Evolutionary conservation across 2,329 filamentous ascomycete species (phyloP), one percentile per base, ranked within the genome.

Genomic region (Monosporascus ibericus): DNA sequence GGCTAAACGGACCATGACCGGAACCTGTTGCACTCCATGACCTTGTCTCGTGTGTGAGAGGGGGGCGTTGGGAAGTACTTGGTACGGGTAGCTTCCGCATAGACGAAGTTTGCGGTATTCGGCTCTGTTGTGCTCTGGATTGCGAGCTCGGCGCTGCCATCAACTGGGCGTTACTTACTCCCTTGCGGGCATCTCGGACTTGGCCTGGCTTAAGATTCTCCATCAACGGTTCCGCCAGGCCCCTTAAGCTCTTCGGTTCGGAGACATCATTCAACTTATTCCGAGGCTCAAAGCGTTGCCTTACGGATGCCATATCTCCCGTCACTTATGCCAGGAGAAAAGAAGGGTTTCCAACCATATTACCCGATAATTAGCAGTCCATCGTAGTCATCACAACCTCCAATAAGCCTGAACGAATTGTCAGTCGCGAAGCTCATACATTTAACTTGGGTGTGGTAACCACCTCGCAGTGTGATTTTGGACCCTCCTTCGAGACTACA

Each of bases 1-100:
- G 57, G 20, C 58, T 61, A n/a, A 66, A 65, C 20, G 62, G 60
- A 18, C 59, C 63, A 22, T 70, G 69, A 6, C 61, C 63, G 51
- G 65, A 63, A 24, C 60, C 69, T 3, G 65, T 61, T 18, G 71
- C 73, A 37, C 64, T 70, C 69, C 71, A 73, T 56, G 73, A 71
- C 52, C 72, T 75, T 9, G 70, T 69, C 60, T 75, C 72, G 36
- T 75, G 71, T 37, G 67, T 70, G 5, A 75, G 59, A 20, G 67
- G 66, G n/a, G 70, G 69, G 42, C 67, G 69, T 44, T 61, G 60
- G n/a, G 59, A 27, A 8, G 56, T 49, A 40, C 51, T 52, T 6
- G 54, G 52, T 22, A 48, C 47, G 30, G 60, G 36, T 46, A 44
- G 34, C 47, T 59, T 63, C 18, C 68, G 64, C 14, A 62, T 39